These are phyloP conservation scores for Amylostereum areolatum DNA, from an alignment of 1,284 basidiomycete genomes.

Conservation along the genomic window DNA sequence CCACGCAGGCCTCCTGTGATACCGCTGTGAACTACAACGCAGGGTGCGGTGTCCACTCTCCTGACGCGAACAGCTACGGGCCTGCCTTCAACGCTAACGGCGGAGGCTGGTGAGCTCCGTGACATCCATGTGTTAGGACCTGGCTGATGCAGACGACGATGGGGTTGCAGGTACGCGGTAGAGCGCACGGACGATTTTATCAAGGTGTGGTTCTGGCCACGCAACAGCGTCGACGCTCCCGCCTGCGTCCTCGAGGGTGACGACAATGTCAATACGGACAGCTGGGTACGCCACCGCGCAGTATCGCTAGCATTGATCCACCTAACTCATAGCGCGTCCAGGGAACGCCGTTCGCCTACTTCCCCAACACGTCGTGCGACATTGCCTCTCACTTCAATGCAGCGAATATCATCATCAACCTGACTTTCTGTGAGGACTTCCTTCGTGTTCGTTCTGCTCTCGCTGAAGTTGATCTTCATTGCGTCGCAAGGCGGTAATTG, in stretches of 20 bases:
- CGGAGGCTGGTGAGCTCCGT: constrained; percentile 52
- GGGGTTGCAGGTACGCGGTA: constrained; percentile 57
- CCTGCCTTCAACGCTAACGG: constrained; percentile 53
- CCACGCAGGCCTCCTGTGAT: constrained; percentile 15
- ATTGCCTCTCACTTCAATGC: constrained; percentile 38
- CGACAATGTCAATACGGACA: constrained; percentile 35
- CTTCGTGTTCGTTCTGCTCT: constrained; percentile 3
- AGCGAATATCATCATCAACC: constrained; percentile 51
- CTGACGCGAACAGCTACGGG: constrained; percentile 46
- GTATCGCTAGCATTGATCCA: background rate
- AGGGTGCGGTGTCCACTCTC: constrained; percentile 58
- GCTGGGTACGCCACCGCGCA: constrained; percentile 33
- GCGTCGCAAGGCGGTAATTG: constrained; percentile 38
- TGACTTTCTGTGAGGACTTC: constrained; percentile 32
- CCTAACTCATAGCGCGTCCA: constrained; percentile 11
- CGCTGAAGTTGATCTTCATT: constrained; percentile 18
- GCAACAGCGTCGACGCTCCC: constrained; percentile 33
- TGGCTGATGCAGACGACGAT: background rate
- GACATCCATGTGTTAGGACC: too few relatives aligned
- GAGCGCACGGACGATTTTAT: constrained; percentile 38
- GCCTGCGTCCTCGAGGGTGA: constrained; percentile 36
- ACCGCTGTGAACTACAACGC: constrained; percentile 44
- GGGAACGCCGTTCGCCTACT: constrained; percentile 46
- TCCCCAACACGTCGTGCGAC: constrained; percentile 40
- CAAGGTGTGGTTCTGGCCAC: background rate